Evolutionary conservation across 352 stramenopile genomes (phyloP).

Genomic region (Phytophthora chlamydospora): DNA sequence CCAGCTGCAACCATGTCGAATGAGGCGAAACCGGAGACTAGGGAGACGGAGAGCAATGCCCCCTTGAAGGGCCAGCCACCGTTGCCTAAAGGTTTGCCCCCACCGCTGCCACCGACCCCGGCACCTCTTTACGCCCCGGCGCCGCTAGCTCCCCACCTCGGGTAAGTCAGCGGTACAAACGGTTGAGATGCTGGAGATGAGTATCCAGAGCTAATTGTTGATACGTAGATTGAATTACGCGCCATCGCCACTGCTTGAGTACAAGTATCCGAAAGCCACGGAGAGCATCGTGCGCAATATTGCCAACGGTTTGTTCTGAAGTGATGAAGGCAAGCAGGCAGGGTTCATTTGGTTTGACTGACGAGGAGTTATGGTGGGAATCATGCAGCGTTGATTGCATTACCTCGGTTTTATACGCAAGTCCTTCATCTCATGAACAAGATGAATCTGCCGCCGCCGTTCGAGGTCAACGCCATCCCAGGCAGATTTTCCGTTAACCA

Average conservation of each 20-base stretch:
- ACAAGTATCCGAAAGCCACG: constrained; percentile 87
- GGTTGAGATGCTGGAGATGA: background rate
- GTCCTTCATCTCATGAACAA: constrained; percentile 94
- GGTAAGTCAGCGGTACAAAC: constrained; percentile 37
- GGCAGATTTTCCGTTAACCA: constrained; percentile 56
- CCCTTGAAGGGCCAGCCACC: constrained; percentile 24
- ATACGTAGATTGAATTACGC: constrained; percentile 78
- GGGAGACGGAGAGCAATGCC: background rate
- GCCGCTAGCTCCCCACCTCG: constrained; percentile 75
- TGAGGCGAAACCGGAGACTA: constrained; percentile 13
- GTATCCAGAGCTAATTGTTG: background rate
- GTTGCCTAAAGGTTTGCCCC: constrained; percentile 39
- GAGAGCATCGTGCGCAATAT: constrained; percentile 87
- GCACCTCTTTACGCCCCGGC: constrained; percentile 33
- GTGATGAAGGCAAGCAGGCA: background rate
- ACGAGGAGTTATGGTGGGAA: background rate
- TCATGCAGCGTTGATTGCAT: constrained; percentile 73
- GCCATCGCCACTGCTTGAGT: constrained; percentile 81
- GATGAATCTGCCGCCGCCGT: constrained; percentile 89
- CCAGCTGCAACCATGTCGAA: constrained; percentile 9
- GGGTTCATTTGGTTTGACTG: constrained; percentile 5
- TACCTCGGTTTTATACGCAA: constrained; percentile 91
- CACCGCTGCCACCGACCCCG: constrained; percentile 32
- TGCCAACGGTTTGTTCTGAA: constrained; percentile 68
- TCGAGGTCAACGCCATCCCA: constrained; percentile 71